These are phyloP conservation scores for sunflower (Helianthus annuus) DNA, from an alignment of 129 eudicot genomes.

Conservation along the genomic window DNA sequence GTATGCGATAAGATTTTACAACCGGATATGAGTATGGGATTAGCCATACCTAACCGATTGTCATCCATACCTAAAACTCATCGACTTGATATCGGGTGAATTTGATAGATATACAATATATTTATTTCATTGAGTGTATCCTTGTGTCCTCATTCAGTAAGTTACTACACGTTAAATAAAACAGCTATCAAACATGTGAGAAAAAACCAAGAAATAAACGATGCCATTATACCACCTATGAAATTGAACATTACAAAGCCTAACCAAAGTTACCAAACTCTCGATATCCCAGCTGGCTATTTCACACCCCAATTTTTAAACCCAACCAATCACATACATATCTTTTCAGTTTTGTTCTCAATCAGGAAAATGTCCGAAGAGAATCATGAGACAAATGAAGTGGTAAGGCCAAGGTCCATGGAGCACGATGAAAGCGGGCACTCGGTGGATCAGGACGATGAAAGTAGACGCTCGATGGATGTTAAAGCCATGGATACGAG, in stretches of 20 bases:
- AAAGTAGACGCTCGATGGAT: constrained; percentile 24
- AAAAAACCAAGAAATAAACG: constrained; percentile 34
- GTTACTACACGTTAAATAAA: constrained; percentile 8
- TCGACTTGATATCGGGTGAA: too few relatives aligned
- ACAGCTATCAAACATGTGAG: constrained; percentile 27
- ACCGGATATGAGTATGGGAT: too few relatives aligned
- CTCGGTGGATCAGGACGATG: constrained; percentile 43
- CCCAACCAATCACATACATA: constrained; percentile 20
- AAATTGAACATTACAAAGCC: constrained; percentile 41
- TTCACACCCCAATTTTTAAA: constrained; percentile 21
- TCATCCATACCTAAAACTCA: too few relatives aligned
- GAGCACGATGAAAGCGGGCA: constrained; percentile 42
- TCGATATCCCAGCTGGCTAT: constrained; percentile 36
- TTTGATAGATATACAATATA: background rate
- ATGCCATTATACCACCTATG: constrained; percentile 27
- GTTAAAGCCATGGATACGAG: constrained; percentile 16
- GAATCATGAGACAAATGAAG: constrained; percentile 15
- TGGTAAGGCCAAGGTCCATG: constrained; percentile 30
- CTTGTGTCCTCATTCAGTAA: background rate
- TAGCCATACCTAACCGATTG: too few relatives aligned
- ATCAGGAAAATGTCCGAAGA: constrained; percentile 27
- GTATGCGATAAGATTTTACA: too few relatives aligned
- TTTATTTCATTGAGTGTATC: background rate
- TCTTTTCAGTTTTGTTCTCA: background rate
- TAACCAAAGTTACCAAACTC: constrained; percentile 27